Percentiles rank a stretch among this genome's conserved stretches.
Evolutionary conservation across 2,329 filamentous ascomycete species (phyloP).

Genomic region (Colletotrichum siamense): DNA sequence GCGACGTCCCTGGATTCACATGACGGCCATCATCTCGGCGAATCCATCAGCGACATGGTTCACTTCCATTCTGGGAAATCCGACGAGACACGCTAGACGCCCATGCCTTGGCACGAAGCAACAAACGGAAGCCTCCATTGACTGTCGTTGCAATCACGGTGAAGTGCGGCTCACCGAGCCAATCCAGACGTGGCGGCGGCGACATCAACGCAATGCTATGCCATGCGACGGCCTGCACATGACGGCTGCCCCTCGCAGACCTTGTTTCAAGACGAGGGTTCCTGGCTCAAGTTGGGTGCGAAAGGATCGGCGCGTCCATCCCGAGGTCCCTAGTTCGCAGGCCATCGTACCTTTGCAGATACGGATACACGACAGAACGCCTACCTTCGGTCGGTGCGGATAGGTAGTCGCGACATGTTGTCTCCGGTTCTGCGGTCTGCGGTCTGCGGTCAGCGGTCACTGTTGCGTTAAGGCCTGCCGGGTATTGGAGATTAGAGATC

Average conservation of each 20-base stretch:
- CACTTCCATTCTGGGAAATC: not conserved
- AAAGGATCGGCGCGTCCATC: constrained; percentile 16
- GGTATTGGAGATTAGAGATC: not conserved
- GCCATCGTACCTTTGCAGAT: not conserved
- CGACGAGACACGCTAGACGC: not conserved
- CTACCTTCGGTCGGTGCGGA: not conserved
- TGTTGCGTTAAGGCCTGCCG: not conserved
- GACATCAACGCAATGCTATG: not conserved
- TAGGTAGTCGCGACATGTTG: not conserved
- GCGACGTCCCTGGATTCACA: not conserved
- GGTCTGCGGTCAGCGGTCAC: not conserved
- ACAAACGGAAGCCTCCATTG: not conserved
- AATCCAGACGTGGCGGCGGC: not conserved
- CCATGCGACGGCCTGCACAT: not conserved
- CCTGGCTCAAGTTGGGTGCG: constrained; percentile 10
- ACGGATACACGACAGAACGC: not conserved
- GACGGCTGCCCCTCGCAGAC: not conserved
- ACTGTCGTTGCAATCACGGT: not conserved
- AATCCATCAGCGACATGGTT: not conserved
- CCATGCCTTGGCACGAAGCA: not conserved
- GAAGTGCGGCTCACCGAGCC: constrained; percentile 15
- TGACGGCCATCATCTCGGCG: not conserved
- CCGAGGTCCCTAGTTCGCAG: constrained; percentile 6
- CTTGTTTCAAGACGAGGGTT: constrained; percentile 16
- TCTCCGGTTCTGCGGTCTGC: not conserved